These are phyloP conservation scores for Scopulariopsis brevicaulis DNA, from an alignment of 2,329 filamentous ascomycete species.

Conservation along the genomic window DNA sequence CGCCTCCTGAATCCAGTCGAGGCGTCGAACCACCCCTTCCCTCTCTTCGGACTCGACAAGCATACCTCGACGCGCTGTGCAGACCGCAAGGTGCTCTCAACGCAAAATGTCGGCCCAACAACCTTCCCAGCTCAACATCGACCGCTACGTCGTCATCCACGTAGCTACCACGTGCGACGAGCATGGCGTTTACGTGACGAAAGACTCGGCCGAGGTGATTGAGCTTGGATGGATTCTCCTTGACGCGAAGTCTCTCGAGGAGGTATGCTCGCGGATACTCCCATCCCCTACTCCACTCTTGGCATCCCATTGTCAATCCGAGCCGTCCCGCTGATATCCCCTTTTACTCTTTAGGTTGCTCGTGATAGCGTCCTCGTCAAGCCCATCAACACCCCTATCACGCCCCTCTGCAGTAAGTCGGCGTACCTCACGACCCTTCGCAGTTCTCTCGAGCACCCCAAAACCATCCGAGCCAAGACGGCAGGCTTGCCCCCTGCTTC, in stretches of 20 bases:
- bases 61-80: background rate
- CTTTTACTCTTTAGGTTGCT: conserved; percentile 53
- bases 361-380: conserved; percentile 96
- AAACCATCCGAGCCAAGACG: background rate
- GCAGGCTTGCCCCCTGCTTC: background rate
- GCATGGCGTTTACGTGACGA: conserved; percentile 97
- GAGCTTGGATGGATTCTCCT: conserved; percentile 97
- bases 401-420: conserved; percentile 92
- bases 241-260: conserved; percentile 82
- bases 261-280: conserved; percentile 48
- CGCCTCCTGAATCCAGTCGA: background rate
- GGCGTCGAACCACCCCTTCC: background rate
- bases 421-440: background rate
- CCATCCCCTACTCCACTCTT: conserved; percentile 7
- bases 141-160: conserved; percentile 96
- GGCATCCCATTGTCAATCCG: background rate
- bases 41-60: background rate
- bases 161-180: conserved; percentile 98
- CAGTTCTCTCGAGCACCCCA: background rate
- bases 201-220: conserved; percentile 98
- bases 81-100: background rate
- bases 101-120: conserved; percentile 25
- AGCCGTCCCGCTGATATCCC: conserved; percentile 7
- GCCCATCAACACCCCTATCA: conserved; percentile 97
- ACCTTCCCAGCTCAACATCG: conserved; percentile 57